Base-by-base conservation (phyloP, 2,329 filamentous ascomycete genomes). In the Alternaria hordeiaustralica region DNA sequence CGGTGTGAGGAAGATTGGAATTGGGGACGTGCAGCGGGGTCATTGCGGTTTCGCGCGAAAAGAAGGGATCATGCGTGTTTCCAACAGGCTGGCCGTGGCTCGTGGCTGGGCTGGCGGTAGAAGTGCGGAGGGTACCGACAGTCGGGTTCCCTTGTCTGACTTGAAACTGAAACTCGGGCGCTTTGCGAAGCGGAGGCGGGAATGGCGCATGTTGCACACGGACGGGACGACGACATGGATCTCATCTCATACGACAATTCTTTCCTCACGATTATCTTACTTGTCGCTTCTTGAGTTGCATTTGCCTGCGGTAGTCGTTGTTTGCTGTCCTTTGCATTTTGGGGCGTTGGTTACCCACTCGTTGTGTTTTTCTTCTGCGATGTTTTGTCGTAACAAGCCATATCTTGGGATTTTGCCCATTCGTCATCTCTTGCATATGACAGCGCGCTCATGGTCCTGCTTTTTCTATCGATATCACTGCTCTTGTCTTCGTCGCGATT, bases 81-180 rank as follows among this genome's bases (percentile, higher is more conserved):
- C 43, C 41, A 60, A 26, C 23, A 30, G 6, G 18, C 15, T 18
- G 20, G 55, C 26, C 28, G 45, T 50, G 21, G 36, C 36, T 41
- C 36, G 36, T 41, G 36, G 36, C 36, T 41, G 36, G 36, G 36
- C 36, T 41, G 36, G 36, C 36, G 36, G 15, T 41, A 18, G 36
- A 41, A 41, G 36, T 41, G 56, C 56, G 18, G 53, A 41, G 23
- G 53, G 28, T 63, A 57, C 58, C 58, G 53, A 41, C 41, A 46
- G 33, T 55, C 56, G 41, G 55, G 63, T 53, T 50, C 55, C 56
- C 63, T 63, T 54, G 56, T 65, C 56, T 30, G 51, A 43, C 53
- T 60, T 60, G 56, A 65, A 63, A 63, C 61, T 46, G 47, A 18
- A 50, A 50, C 20, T n/a, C 43, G 30, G 30, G 18, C 55, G 43